Conservation (phyloP, 371 early-diverging fungal genomes). For the Mortierella sp. region DNA sequence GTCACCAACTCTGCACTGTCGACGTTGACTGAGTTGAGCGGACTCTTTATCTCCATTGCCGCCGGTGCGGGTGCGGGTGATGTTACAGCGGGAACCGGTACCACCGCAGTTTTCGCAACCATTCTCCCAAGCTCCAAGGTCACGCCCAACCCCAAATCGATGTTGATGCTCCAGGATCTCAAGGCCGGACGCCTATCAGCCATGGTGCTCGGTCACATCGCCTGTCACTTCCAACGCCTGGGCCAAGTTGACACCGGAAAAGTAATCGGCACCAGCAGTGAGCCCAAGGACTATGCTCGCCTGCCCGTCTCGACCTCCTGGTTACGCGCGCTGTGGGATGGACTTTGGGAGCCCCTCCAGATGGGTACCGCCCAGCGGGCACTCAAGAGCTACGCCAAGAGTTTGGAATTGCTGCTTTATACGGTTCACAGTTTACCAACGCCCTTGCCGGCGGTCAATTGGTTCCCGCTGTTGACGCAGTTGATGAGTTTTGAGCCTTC, state of each 20-base stretch:
- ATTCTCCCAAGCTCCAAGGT: constrained; percentile 29
- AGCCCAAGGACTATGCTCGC: constrained; percentile 66
- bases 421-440: constrained; percentile 57
- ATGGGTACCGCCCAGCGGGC: constrained; percentile 49
- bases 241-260: constrained; percentile 41
- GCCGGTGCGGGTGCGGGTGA: neutral
- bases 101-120: constrained; percentile 26
- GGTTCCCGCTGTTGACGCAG: constrained; percentile 63
- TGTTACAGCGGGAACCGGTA: constrained; percentile 11
- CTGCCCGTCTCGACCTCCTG: constrained; percentile 66
- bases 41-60: constrained; percentile 43
- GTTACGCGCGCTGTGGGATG: constrained; percentile 64
- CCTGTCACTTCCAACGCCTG: constrained; percentile 33
- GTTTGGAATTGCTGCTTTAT: constrained; percentile 40
- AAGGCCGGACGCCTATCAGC: constrained; percentile 52
- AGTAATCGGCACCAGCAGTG: constrained; percentile 58
- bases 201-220: constrained; percentile 45
- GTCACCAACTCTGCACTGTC: constrained; percentile 45
- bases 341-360: constrained; percentile 51
- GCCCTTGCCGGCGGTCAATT: constrained; percentile 72
- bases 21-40: constrained; percentile 42
- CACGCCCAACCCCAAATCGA: constrained; percentile 34
- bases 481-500: constrained; percentile 49
- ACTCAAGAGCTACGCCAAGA: constrained; percentile 22
- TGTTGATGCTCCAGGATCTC: constrained; percentile 50